Evolutionary conservation across 179 eudicot genomes (phyloP).

Genomic region (Drosera spatulata): DNA sequence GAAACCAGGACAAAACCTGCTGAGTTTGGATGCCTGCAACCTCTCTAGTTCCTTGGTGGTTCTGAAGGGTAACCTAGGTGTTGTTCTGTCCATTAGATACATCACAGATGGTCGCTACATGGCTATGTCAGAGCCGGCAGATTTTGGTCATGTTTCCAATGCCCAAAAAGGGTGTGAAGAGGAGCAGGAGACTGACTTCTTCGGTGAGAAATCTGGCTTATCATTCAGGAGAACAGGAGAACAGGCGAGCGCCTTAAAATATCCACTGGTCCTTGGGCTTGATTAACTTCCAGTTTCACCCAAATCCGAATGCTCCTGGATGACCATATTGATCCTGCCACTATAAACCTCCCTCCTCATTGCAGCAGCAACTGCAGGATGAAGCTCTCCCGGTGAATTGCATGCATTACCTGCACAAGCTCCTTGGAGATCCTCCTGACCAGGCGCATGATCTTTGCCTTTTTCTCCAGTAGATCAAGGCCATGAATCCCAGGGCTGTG

Average conservation of each 20-base stretch:
- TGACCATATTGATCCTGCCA: constrained; percentile 6
- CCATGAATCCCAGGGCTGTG: constrained; percentile 56
- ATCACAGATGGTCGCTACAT: constrained; percentile 53
- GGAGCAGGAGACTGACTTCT: constrained; percentile 62
- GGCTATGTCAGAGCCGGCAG: constrained; percentile 69
- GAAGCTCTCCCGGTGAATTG: constrained; percentile 69
- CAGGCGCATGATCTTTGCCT: constrained; percentile 7
- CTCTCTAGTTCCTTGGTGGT: constrained; percentile 32
- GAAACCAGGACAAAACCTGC: constrained; percentile 67
- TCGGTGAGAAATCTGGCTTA: constrained; percentile 61
- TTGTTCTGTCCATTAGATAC: constrained; percentile 53
- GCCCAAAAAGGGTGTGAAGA: constrained; percentile 30
- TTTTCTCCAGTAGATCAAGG: constrained; percentile 41
- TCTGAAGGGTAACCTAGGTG: constrained; percentile 51
- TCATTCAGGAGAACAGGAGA: constrained; percentile 42
- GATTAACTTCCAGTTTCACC: constrained; percentile 37
- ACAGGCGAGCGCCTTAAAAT: constrained; percentile 65
- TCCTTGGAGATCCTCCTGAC: constrained; percentile 21
- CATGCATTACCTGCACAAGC: constrained; percentile 54
- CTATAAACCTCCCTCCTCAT: constrained; percentile 3
- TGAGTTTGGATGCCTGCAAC: constrained; percentile 50
- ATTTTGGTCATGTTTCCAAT: constrained; percentile 54
- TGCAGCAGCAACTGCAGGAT: constrained; percentile 18
- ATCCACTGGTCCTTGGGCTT: constrained; percentile 62
- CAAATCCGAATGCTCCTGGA: constrained; percentile 13